Evolutionary conservation across 345 rosid genomes (phyloP).

Genomic region (Brassica cretica): DNA sequence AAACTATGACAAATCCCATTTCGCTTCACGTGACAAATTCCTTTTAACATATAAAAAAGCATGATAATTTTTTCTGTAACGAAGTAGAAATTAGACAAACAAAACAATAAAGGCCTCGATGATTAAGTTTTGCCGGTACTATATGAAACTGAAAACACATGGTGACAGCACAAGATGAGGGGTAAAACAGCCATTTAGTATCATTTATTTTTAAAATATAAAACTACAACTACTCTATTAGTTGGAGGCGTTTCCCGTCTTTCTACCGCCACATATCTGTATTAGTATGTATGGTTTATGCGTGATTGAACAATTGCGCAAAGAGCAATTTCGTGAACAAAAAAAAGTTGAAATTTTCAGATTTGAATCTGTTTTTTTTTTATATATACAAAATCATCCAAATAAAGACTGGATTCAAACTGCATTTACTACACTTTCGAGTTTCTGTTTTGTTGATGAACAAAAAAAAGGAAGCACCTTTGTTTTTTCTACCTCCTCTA

Average conservation of each 20-base stretch:
- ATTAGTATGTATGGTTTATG: background rate
- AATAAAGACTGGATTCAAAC: constrained; percentile 21
- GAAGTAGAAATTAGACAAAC: constrained; percentile 9
- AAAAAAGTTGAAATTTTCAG: background rate
- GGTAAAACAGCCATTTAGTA: background rate
- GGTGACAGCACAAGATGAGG: background rate
- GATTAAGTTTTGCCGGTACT: background rate
- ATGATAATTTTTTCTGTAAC: background rate
- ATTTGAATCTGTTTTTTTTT: constrained; percentile 4
- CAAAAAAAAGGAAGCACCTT: constrained; percentile 14
- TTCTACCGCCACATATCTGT: background rate
- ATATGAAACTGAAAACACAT: constrained; percentile 1
- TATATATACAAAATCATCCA: constrained; percentile 31
- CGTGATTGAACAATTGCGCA: background rate
- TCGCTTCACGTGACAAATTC: constrained; percentile 4
- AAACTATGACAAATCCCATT: background rate
- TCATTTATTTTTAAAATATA: background rate
- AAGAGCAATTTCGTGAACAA: background rate
- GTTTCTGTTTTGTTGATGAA: constrained; percentile 15
- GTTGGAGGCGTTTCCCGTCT: background rate
- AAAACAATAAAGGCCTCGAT: background rate
- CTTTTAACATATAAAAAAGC: background rate
- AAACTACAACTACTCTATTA: background rate
- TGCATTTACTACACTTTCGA: constrained; percentile 13
- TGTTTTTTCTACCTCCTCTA: background rate